Conservation (phyloP, 2,329 filamentous ascomycete species). For the Ceratocystis destructans region DNA sequence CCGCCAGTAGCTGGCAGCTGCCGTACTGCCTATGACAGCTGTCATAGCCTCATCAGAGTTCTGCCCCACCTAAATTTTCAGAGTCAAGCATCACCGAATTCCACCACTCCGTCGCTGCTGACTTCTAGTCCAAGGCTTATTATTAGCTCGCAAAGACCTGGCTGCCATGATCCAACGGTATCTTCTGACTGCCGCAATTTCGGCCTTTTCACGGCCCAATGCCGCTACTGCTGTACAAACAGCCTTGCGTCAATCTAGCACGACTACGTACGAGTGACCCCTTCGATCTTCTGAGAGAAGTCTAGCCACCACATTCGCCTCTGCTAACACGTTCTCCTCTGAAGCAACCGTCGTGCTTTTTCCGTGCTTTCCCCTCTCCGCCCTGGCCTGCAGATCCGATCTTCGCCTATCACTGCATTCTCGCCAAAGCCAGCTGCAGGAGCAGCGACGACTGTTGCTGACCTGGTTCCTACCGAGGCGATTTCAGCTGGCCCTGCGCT, state of each 20-base stretch:
- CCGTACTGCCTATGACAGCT: background rate
- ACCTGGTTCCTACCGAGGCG: constrained; percentile 34
- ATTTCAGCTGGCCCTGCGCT: constrained; percentile 42
- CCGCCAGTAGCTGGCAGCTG: background rate
- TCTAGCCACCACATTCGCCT: background rate
- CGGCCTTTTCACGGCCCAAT: constrained; percentile 6
- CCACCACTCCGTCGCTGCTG: background rate
- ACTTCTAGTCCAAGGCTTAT: background rate
- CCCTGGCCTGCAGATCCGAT: constrained; percentile 13
- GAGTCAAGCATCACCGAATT: background rate
- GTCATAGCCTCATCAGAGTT: background rate
- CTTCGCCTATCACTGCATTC: constrained; percentile 14
- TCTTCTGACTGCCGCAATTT: constrained; percentile 10
- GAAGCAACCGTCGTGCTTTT: constrained; percentile 11
- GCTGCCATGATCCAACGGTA: constrained; percentile 13
- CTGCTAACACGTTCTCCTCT: background rate
- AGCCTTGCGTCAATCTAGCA: constrained; percentile 12
- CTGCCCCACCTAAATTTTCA: constrained; percentile 17
- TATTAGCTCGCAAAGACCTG: background rate
- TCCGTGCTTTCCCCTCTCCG: constrained; percentile 15
- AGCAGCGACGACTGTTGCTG: constrained; percentile 23
- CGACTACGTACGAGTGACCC: constrained; percentile 11
- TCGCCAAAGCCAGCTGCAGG: constrained; percentile 9
- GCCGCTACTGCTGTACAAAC: constrained; percentile 4
- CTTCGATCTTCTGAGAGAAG: background rate